These are phyloP conservation scores for Rosa hybrid DNA, from an alignment of 331 rosid genomes.

Conservation along the genomic window DNA sequence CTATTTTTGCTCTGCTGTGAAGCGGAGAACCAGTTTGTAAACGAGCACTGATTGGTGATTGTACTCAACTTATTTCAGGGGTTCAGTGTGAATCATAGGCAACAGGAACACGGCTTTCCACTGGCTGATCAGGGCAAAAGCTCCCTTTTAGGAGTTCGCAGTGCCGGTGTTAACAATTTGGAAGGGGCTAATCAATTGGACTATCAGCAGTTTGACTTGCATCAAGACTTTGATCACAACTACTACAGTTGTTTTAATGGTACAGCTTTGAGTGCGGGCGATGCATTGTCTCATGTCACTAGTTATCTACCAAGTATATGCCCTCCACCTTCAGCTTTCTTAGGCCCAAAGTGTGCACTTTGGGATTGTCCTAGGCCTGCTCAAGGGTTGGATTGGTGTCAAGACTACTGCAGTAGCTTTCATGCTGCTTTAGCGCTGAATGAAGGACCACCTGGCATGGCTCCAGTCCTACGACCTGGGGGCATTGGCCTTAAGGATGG, in stretches of 20 bases:
- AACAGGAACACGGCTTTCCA: slow-evolving; percentile 64
- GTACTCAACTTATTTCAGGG: slow-evolving; percentile 48
- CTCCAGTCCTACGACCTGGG: slow-evolving; percentile 95
- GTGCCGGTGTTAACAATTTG: slow-evolving; percentile 47
- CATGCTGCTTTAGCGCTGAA: slow-evolving; percentile 90
- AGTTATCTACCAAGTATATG: slow-evolving; percentile 80
- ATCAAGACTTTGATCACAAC: slow-evolving; percentile 55
- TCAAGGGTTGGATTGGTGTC: slow-evolving; percentile 89
- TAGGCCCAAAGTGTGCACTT: slow-evolving; percentile 98
- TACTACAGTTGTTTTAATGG: slow-evolving; percentile 55
- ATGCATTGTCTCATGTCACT: slow-evolving; percentile 60
- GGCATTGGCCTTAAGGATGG: slow-evolving; percentile 96
- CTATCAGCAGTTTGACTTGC: slow-evolving; percentile 69
- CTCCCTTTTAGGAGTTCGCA: slow-evolving; percentile 54
- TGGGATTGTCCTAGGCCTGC: slow-evolving; percentile 99
- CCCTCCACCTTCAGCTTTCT: slow-evolving; percentile 98
- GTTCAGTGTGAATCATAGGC: slow-evolving; percentile 55
- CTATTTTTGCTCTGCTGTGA: not conserved
- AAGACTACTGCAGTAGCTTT: slow-evolving; percentile 92
- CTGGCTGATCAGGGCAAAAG: slow-evolving; percentile 67
- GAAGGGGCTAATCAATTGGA: slow-evolving; percentile 69
- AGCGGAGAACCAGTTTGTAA: slow-evolving; percentile 24
- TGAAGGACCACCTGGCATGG: slow-evolving; percentile 99
- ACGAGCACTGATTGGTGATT: slow-evolving; percentile 26
- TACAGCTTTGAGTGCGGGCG: slow-evolving; percentile 56